Base-by-base conservation (phyloP, 2,329 filamentous ascomycete species). In the Aspergillus proliferans region DNA sequence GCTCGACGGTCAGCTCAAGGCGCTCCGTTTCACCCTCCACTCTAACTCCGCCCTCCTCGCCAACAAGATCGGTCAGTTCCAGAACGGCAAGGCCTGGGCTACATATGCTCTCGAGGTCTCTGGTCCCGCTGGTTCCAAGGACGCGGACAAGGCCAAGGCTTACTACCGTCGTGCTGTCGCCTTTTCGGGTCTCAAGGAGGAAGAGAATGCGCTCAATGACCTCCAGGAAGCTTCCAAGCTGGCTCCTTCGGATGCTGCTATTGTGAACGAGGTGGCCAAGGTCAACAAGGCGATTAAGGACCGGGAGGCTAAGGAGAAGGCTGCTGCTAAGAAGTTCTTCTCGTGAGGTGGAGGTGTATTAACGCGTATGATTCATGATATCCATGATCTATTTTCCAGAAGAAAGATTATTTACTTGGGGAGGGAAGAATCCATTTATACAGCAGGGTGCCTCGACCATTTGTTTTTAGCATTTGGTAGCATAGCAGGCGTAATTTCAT, bases 291-390 rank as follows among this genome's bases (percentile, higher is more conserved):
- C 79, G 60, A 80, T 86, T 22, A 78, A 82, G 9, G 87, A 85
- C 50, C 80, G 86, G 53, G 79, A 83, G 53, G 86, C 87, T 67
- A 95, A 91, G 81, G 88, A 96, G 77, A 94, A 91, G 81, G 88
- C 87, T 59, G 86, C 85, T 5, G 95, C 92, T 68, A 87, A 86
- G 75, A 97, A 95, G 75, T 93, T 94, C 72, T 97, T 97, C 66
- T 69, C 76, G 38, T 84, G 63, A 70, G 47, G 36, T 30, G 26
- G 26, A 30, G 10, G 0, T 30, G 24, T 30, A 5, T 12, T 30
- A 30, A 30, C 26, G 26, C 10, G 26, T 40, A 62, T 56, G 60
- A 62, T 58, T 62, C 55, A 66, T 59, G 58, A 62, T 47, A 50
- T 58, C 52, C 51, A 58, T 59, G 60, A 58, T 60, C 57, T 60